Conservation (phyloP, 805 yeast species). For the Yamadazyma paraphyllophila region DNA sequence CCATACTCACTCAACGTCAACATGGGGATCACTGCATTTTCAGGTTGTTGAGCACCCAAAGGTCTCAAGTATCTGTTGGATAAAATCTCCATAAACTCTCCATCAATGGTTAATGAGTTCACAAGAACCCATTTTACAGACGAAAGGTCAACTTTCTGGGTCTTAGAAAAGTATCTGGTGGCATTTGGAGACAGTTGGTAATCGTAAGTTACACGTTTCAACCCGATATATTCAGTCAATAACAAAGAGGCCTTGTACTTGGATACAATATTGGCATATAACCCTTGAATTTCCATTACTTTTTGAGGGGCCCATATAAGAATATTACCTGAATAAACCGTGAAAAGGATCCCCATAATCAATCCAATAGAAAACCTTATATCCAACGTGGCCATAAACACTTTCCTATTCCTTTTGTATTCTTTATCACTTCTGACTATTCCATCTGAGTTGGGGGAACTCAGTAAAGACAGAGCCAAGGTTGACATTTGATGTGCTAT, state of each 20-base stretch:
- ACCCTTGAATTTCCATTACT: conserved; percentile 76
- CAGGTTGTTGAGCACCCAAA: conserved; percentile 75
- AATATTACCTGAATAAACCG: conserved; percentile 81
- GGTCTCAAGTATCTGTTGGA: conserved; percentile 90
- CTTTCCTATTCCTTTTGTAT: conserved; percentile 45
- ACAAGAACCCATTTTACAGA: conserved; percentile 87
- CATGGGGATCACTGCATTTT: conserved; percentile 82
- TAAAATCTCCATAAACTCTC: conserved; percentile 86
- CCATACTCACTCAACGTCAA: conserved; percentile 90
- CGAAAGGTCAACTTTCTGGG: conserved; percentile 72
- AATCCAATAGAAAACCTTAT: conserved; percentile 71
- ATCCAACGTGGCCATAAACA: conserved; percentile 48
- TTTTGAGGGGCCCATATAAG: conserved; percentile 76
- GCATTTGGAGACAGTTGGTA: conserved; percentile 86
- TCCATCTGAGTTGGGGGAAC: conserved; percentile 59
- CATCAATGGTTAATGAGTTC: conserved; percentile 84
- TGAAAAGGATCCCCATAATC: conserved; percentile 73
- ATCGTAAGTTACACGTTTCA: conserved; percentile 88
- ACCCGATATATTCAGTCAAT: conserved; percentile 81
- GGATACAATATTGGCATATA: conserved; percentile 79
- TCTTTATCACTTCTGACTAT: conserved; percentile 41
- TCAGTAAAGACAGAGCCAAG: conserved; percentile 63
- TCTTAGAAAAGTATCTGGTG: conserved; percentile 76
- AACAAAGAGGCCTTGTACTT: conserved; percentile 68
- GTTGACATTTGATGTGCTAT: conserved; percentile 85